Conservation (phyloP, 2,329 filamentous ascomycete species). For the Paecilomyces formosus region DNA sequence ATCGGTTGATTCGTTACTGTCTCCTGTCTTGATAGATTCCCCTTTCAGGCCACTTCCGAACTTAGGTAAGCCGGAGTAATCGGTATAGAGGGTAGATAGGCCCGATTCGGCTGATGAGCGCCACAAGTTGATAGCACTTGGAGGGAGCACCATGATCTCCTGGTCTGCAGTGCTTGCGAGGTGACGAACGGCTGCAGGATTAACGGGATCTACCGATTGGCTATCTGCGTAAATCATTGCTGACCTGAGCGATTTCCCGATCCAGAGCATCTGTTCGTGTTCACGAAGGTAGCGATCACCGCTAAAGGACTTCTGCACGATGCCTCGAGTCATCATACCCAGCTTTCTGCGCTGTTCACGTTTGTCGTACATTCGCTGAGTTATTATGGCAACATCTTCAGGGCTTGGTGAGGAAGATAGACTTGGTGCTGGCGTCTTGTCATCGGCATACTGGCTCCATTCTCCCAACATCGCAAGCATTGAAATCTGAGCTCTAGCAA, state of each 20-base stretch:
- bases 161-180: slow-evolving; percentile 22
- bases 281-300: slow-evolving; percentile 54
- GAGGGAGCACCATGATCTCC: slow-evolving; percentile 28
- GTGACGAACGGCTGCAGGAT: slow-evolving; percentile 18
- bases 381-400: slow-evolving; percentile 47
- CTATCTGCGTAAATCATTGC: slow-evolving; percentile 20
- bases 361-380: slow-evolving; percentile 55
- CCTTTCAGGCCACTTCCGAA: slow-evolving; percentile 8
- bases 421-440: slow-evolving; percentile 35
- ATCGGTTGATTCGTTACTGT: slow-evolving; percentile 23
- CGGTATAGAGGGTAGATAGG: slow-evolving; percentile 22
- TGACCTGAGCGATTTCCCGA: slow-evolving; percentile 30
- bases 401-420: slow-evolving; percentile 43
- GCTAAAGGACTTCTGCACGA: slow-evolving; percentile 53
- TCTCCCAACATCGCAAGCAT: slow-evolving; percentile 55
- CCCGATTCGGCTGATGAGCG: slow-evolving; percentile 24
- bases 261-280: slow-evolving; percentile 56
- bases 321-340: slow-evolving; percentile 51
- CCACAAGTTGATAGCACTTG: slow-evolving; percentile 26
- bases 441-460: slow-evolving; percentile 53
- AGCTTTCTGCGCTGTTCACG: slow-evolving; percentile 48
- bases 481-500: slow-evolving; percentile 56
- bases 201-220: slow-evolving; percentile 15
- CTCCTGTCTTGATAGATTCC: slow-evolving; percentile 18
- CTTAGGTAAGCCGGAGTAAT: slow-evolving; percentile 13